Evolutionary conservation across 306 rosid species (phyloP), one percentile per base, ranked within the genome.

Genomic region (Inga oerstediana): DNA sequence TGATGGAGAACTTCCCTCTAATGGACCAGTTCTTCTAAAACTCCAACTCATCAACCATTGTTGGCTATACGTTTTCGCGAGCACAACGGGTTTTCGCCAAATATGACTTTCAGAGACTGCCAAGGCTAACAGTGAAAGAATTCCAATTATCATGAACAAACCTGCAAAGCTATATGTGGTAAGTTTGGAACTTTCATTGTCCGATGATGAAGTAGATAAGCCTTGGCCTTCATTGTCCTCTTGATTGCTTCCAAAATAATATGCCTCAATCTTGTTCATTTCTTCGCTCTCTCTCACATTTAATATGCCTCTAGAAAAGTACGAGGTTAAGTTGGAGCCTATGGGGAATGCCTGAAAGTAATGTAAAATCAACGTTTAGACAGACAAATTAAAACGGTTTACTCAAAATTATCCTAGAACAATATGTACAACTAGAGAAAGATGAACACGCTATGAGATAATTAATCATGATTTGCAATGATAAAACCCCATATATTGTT

Each of bases 241-340:
- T n/a, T n/a, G 65, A 41, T 5, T 66, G 35, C 35, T 75, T 14
- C 85, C 80, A 75, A 81, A 81, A 74, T 81, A 75, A 35, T 39
- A 49, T 3, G 14, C 3, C 3, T 66, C 70, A 22, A 81, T 75
- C 10, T 3, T 6, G 2, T 66, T 35, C 80, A 75, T 66, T 3
- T 14, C 14, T 1, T 10, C 76, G 51, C 34, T 34, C 22, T 81
- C 59, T 11, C 24, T 75, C 0, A 81, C 70, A n/a, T 65, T 65
- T 16, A 81, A 43, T 22, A 81, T 52, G 10, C 76, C 80, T 81
- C 80, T 81, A 3, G 85, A 81, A 75, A 81, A 81, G 76, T 75
- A 66, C 3, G 76, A 39, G 34, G 80, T 81, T 66, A 81, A 44
- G 46, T 51, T 75, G 45, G 85, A 81, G 4, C 70, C 44, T 0